Base-by-base conservation (phyloP, 2,329 filamentous ascomycete genomes). In the Phialophora verrucosa region DNA sequence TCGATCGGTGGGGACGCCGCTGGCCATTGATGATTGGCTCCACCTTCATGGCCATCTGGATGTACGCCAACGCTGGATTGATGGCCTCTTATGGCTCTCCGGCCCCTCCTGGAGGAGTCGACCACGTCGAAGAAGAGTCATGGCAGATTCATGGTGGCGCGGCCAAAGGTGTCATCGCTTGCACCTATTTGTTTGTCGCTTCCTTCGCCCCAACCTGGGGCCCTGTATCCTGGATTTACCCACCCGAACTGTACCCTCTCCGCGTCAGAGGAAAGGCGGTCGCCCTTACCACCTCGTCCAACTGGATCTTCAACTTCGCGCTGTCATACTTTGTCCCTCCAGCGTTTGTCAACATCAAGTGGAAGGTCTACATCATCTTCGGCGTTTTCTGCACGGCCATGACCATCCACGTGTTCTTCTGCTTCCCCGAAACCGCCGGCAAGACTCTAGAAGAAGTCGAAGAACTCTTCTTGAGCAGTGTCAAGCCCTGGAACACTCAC, bases 1-100 rank as follows among this genome's bases (percentile, higher is more conserved):
- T 93, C 72, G 91, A 95, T 72, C 82, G 83, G 63, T 91, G 89
- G 87, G 91, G 91, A 55, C 90, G 91, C 69, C 90, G 90, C 50
- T 81, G 81, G 1, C 86, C 89, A 4, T 81, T 92, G 42, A 80
- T 92, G n/a, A 74, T 87, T 29, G 90, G 90, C 57, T 85, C 88
- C 5, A 78, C 84, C 27, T 78, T 90, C 55, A 91, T 92, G 89
- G 75, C 75, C 67, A 77, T 69, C n/a, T 77, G 70, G 67, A 79
- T 82, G 74, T 82, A 78, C 59, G 76, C 78, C 66, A 82, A 81
- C 64, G 80, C 74, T 17, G 80, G 75, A 50, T 72, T 82, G 29
- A 76, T 82, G 71, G 78, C 75, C 3, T 70, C 70, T 7, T 76
- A 77, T 61, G 79, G 79, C 78, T 85, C 85, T 12, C 66, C 74